Evolutionary conservation across 2,329 filamentous ascomycete genomes (phyloP), one percentile per base, ranked within the genome.

Genomic region (Fusarium austroafricanum): DNA sequence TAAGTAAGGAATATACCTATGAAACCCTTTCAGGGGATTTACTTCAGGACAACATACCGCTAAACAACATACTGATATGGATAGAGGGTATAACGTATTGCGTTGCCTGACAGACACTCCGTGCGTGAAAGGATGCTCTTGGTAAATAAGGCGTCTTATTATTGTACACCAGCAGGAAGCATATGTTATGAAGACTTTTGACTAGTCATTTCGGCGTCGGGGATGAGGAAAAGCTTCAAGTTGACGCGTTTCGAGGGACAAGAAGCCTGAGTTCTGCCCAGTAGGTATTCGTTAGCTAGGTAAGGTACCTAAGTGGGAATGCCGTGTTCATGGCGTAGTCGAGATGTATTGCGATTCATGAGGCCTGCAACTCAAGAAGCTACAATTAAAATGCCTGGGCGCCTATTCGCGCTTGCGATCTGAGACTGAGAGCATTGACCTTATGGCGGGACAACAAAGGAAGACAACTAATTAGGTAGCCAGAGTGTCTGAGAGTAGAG

Each of bases 351-450:
- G 29, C 49, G 45, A 46, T 51, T 68, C 59, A 49, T 40, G 64
- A 52, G 39, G 37, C 49, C 39, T 44, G 29, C 38, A 31, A 37
- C 21, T n/a, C 31, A 31, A 33, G 14, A 53, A 28, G 26, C 14
- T 17, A 20, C 23, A 37, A 12, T 29, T 17, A 26, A 31, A 18
- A 51, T 42, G 28, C 10, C 28, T 26, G 31, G 63, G 45, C 37
- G 55, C 28, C 43, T 40, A 54, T 56, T 52, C 45, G 37, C 38
- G 42, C 39, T 65, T 49, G 28, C 29, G 29, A 43, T 39, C 39
- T 45, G 50, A 52, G 55, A 54, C 51, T 44, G 55, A 68, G 49
- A 42, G 52, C 51, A 68, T 29, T 52, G 59, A 47, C 40, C 53
- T 39, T 59, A 50, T 59, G 31, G 42, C 54, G 49, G 49, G 42